These are phyloP conservation scores for Cystobasidium ongulense DNA, from an alignment of 768 basidiomycete genomes.

Conservation along the genomic window DNA sequence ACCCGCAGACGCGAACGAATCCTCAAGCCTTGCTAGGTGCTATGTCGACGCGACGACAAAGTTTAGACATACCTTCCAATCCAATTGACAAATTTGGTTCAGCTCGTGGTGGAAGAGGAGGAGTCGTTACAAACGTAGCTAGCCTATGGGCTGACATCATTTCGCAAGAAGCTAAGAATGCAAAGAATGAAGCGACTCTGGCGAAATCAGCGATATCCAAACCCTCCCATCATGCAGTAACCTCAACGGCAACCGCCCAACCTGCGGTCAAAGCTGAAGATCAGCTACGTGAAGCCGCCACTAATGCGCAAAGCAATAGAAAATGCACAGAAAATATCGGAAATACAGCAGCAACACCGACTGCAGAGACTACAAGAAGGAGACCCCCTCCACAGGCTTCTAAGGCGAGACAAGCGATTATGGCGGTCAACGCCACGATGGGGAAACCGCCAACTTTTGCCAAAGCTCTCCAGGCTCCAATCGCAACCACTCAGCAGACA, in stretches of 20 bases:
- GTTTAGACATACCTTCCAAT: not conserved
- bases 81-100: slow-evolving; percentile 1
- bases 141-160: slow-evolving; percentile 19
- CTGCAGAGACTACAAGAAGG: not conserved
- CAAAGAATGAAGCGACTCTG: not conserved
- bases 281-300: not conserved
- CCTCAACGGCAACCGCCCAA: not conserved
- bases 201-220: not conserved
- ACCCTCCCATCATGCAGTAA: not conserved
- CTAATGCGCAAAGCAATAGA: not conserved
- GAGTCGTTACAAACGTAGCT: slow-evolving; percentile 24
- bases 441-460: slow-evolving; percentile 17
- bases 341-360: not conserved
- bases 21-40: not conserved
- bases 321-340: too few relatives aligned
- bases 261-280: not conserved
- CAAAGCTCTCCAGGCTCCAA: not conserved
- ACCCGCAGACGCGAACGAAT: not conserved
- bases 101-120: slow-evolving; percentile 29
- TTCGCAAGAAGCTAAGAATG: not conserved
- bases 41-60: not conserved
- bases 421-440: slow-evolving; percentile 3
- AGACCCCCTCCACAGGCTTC: not conserved
- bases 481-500: not conserved
- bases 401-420: not conserved